Conservation (phyloP, 768 basidiomycete species). For the Tulasnella sp. region DNA sequence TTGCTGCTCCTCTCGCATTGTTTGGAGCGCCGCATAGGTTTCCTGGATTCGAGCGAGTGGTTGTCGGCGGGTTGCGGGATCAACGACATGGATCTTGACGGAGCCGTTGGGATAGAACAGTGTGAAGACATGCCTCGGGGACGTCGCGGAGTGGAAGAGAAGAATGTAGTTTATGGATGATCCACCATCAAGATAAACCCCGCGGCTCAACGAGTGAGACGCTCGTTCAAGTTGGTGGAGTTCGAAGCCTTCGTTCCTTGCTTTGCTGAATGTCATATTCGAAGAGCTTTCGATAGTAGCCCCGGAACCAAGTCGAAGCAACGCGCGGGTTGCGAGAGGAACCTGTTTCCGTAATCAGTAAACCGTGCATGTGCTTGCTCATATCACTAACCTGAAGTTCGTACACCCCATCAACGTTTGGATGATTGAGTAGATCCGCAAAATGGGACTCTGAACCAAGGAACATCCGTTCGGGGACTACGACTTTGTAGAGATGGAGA, state of each 20-base stretch:
- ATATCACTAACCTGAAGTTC: conserved; percentile 70
- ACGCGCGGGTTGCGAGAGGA: conserved; percentile 72
- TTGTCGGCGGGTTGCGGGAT: conserved; percentile 82
- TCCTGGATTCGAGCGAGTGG: conserved; percentile 72
- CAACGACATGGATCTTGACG: conserved; percentile 82
- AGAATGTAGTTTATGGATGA: conserved; percentile 71
- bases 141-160: conserved; percentile 71
- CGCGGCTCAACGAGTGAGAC: conserved; percentile 51
- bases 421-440: conserved; percentile 85
- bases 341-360: conserved; percentile 47
- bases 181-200: conserved; percentile 71
- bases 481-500: conserved; percentile 74
- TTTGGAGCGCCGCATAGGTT: conserved; percentile 59
- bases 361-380: neutral
- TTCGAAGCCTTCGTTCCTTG: conserved; percentile 77
- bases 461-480: conserved; percentile 79
- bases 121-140: conserved; percentile 79
- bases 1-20: conserved; percentile 44
- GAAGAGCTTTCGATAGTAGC: conserved; percentile 63
- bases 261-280: conserved; percentile 69
- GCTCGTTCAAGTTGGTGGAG: conserved; percentile 72
- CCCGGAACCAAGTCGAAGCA: conserved; percentile 79
- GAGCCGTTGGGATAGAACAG: conserved; percentile 70
- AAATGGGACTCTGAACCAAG: conserved; percentile 85
- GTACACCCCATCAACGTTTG: conserved; percentile 91